phyloP scores from a whole-genome alignment of 768 basidiomycete genomes.

The Amanita molliuscula region DNA sequence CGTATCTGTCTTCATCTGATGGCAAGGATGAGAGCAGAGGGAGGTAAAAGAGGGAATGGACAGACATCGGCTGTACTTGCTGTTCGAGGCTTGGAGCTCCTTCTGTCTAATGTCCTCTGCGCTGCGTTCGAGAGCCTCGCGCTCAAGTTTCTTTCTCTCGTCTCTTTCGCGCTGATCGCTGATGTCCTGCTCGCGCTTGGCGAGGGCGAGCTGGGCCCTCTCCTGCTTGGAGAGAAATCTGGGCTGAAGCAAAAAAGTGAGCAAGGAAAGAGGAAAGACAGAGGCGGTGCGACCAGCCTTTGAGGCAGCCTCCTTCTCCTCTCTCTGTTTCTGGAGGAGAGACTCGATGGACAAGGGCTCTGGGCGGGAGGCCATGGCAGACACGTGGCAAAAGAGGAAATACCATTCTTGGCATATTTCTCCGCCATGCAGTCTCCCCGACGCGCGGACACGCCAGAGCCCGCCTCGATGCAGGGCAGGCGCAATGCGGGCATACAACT shows the following conservation, averaged over 20 bases:
- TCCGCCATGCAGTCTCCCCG: constrained; percentile 29
- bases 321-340: constrained; percentile 77
- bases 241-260: constrained; percentile 42
- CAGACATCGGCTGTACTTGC: constrained; percentile 35
- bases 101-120: constrained; percentile 58
- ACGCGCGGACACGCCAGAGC: constrained; percentile 48
- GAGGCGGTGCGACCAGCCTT: constrained; percentile 42
- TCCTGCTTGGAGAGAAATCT: constrained; percentile 93
- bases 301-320: constrained; percentile 81
- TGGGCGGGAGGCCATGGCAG: constrained; percentile 32
- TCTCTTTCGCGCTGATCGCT: constrained; percentile 58
- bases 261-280: not conserved
- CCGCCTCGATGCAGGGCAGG: constrained; percentile 47
- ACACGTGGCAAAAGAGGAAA: constrained; percentile 8
- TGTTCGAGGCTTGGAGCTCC: constrained; percentile 28
- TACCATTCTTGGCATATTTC: constrained; percentile 7
- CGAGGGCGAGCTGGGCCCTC: constrained; percentile 80
- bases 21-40: not conserved
- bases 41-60: constrained; percentile 11
- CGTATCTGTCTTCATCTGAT: constrained; percentile 45
- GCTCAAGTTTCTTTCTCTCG: constrained; percentile 46
- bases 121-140: constrained; percentile 65
- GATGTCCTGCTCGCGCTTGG: constrained; percentile 79
- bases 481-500: constrained; percentile 46
- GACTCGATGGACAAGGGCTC: constrained; percentile 86